These are phyloP conservation scores for Brettanomyces bruxellensis DNA, from an alignment of 805 yeast genomes.

Conservation along the genomic window DNA sequence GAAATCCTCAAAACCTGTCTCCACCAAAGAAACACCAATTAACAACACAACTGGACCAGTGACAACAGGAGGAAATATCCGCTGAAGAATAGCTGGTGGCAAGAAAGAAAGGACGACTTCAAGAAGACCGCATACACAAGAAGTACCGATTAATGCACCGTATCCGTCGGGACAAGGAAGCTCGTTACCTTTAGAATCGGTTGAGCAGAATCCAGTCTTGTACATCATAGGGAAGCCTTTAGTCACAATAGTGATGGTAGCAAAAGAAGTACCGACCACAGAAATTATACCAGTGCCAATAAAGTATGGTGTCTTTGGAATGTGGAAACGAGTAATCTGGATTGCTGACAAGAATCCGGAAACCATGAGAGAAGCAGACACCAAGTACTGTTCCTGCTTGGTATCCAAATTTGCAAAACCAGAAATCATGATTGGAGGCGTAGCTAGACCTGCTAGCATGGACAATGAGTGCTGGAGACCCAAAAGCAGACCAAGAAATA, in stretches of 20 bases:
- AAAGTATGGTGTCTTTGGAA: constrained; percentile 63
- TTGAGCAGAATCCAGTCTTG: constrained; percentile 55
- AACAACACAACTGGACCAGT: constrained; percentile 89
- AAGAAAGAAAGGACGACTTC: constrained; percentile 68
- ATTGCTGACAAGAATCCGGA: constrained; percentile 63
- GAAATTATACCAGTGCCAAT: constrained; percentile 85
- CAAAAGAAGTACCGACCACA: constrained; percentile 87
- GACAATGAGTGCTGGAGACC: constrained; percentile 86
- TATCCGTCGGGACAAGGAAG: constrained; percentile 86
- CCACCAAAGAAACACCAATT: constrained; percentile 65
- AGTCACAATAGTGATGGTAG: constrained; percentile 73
- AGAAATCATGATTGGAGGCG: constrained; percentile 75
- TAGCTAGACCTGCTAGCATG: constrained; percentile 85
- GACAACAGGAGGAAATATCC: constrained; percentile 78
- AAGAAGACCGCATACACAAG: constrained; percentile 65
- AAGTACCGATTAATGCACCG: constrained; percentile 79
- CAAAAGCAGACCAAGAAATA: constrained; percentile 63
- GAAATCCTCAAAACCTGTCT: constrained; percentile 75
- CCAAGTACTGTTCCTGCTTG: constrained; percentile 48
- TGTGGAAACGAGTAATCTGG: constrained; percentile 75
- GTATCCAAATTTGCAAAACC: constrained; percentile 48
- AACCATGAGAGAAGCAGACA: constrained; percentile 62
- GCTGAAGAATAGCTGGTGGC: constrained; percentile 65
- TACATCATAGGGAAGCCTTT: constrained; percentile 81
- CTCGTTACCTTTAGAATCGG: constrained; percentile 50